These are phyloP conservation scores for Pythium folliculosum DNA, from an alignment of 352 stramenopile species.

Conservation along the genomic window DNA sequence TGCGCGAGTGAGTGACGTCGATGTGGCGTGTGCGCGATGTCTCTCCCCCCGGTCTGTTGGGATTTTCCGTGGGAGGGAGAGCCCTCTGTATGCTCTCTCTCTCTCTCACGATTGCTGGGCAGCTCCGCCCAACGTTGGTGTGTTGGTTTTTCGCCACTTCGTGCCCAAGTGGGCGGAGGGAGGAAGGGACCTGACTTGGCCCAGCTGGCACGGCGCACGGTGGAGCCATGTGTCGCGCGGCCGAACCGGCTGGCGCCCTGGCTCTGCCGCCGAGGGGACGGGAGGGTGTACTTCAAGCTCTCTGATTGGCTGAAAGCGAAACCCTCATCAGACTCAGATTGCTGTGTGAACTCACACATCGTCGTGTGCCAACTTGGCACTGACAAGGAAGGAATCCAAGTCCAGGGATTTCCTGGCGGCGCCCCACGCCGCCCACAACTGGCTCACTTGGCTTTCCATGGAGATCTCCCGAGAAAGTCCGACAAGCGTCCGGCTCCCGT, in stretches of 20 bases:
- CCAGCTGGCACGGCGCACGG: conserved; percentile 12
- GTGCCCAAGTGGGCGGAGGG: neutral
- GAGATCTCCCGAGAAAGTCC: too few relatives aligned
- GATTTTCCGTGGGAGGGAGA: too few relatives aligned
- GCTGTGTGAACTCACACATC: neutral
- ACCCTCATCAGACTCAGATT: conserved; percentile 19
- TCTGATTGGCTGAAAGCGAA: conserved; percentile 7
- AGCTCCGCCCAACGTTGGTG: neutral
- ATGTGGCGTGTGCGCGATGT: too few relatives aligned
- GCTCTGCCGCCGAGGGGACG: conserved; percentile 16
- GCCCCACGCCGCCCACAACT: too few relatives aligned
- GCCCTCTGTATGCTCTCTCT: conserved; percentile 10
- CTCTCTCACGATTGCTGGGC: too few relatives aligned
- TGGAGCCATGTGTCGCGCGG: conserved; percentile 29
- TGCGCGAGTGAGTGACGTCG: too few relatives aligned
- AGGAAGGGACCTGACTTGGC: neutral
- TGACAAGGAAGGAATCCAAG: too few relatives aligned
- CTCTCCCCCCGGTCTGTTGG: too few relatives aligned
- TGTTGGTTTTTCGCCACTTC: conserved; percentile 19
- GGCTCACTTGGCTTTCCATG: too few relatives aligned
- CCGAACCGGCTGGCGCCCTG: conserved; percentile 24
- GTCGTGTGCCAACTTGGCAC: neutral
- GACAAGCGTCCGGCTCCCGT: too few relatives aligned
- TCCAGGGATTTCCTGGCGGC: too few relatives aligned
- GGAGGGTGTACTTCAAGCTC: neutral